Evolutionary conservation across 805 yeast genomes (phyloP).

Genomic region (Candida boidinii): DNA sequence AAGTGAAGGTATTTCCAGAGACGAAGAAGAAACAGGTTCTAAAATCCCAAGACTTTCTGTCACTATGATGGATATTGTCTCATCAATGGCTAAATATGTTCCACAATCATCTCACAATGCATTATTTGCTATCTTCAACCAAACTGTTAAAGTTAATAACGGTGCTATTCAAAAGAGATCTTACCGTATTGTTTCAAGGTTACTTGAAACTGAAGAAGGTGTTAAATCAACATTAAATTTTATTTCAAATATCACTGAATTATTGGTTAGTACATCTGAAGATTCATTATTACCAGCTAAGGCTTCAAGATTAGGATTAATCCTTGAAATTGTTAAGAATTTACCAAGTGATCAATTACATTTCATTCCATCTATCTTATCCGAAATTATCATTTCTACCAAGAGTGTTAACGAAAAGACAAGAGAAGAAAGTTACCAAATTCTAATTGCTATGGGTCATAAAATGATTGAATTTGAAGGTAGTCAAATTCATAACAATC

Average conservation of each 20-base stretch:
- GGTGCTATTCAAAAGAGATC: conserved; percentile 82
- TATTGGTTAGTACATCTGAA: conserved; percentile 49
- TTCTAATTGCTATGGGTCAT: conserved; percentile 72
- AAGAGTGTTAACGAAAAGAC: conserved; percentile 92
- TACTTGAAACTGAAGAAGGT: conserved; percentile 66
- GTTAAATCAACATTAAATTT: conserved; percentile 39
- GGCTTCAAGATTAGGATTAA: conserved; percentile 67
- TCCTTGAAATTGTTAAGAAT: conserved; percentile 48
- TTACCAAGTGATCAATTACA: conserved; percentile 59
- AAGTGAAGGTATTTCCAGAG: conserved; percentile 23
- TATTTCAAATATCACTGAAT: conserved; percentile 48
- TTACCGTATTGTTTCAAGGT: conserved; percentile 64
- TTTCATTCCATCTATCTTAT: conserved; percentile 73
- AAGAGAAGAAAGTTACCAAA: conserved; percentile 68
- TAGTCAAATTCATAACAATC: conserved; percentile 56
- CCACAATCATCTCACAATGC: conserved; percentile 66
- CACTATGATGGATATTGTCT: conserved; percentile 87
- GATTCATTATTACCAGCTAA: conserved; percentile 66
- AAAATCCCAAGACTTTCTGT: conserved; percentile 50
- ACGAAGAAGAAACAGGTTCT: conserved; percentile 24
- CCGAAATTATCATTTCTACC: conserved; percentile 85
- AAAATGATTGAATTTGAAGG: conserved; percentile 53
- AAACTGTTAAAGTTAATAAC: conserved; percentile 50
- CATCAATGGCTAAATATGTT: conserved; percentile 77
- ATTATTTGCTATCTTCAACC: conserved; percentile 67